A percentile compares a stretch with the other conserved stretches of the same genome.
These are phyloP conservation scores for Bauhinia variegata DNA, from an alignment of 306 rosid genomes.

Conservation along the genomic window DNA sequence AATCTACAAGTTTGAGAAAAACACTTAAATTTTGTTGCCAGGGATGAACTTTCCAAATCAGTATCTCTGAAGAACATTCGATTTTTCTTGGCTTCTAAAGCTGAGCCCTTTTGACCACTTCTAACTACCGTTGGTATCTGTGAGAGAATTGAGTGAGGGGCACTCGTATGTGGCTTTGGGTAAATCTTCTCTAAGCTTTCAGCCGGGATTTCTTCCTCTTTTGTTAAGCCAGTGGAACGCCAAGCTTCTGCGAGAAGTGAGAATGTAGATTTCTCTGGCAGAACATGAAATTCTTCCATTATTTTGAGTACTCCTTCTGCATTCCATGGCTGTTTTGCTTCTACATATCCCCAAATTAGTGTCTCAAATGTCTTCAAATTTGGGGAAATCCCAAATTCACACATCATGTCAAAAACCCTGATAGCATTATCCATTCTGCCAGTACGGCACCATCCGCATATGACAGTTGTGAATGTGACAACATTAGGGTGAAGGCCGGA, in stretches of 20 bases:
- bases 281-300: constrained; percentile 60
- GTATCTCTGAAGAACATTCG: constrained; percentile 48
- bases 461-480: constrained; percentile 67
- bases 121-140: constrained; percentile 49
- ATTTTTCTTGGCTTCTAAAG: constrained; percentile 47
- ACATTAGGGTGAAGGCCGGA: constrained; percentile 62
- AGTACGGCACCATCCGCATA: constrained; percentile 74
- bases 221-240: constrained; percentile 56
- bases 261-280: constrained; percentile 58
- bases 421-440: constrained; percentile 72
- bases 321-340: constrained; percentile 69
- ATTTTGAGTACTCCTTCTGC: constrained; percentile 66
- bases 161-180: constrained; percentile 46
- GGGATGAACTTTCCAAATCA: too few species aligned
- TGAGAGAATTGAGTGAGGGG: constrained; percentile 43
- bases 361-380: constrained; percentile 80
- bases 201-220: constrained; percentile 38
- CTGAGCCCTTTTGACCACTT: constrained; percentile 50
- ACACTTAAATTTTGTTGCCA: constrained; percentile 46
- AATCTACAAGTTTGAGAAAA: constrained; percentile 50
- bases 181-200: constrained; percentile 39
- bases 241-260: constrained; percentile 69
- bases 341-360: constrained; percentile 65
- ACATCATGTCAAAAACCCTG: constrained; percentile 59
- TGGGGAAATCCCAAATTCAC: constrained; percentile 59